A percentile compares a stretch with the other conserved stretches of the same genome.
Conservation (phyloP, 169 alveolate species). For the Amoebophrya sp. region DNA sequence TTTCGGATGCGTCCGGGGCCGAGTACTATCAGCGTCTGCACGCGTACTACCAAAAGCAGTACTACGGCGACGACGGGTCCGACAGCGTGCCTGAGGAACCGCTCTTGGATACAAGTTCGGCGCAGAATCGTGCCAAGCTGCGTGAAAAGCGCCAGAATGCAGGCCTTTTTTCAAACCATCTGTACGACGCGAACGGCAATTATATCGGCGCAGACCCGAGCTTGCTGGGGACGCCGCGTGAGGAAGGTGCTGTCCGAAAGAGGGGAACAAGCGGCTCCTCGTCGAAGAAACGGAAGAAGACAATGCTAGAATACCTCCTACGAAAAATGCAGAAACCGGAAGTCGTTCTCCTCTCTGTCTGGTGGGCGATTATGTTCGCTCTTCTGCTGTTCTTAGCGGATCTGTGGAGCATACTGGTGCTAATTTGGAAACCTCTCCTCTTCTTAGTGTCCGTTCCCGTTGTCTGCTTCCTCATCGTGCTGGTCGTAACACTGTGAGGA, state of each 20-base stretch:
- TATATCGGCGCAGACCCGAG: not conserved
- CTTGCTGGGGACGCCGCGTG: not conserved
- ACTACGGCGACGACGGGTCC: too few species aligned
- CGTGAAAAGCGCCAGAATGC: not conserved
- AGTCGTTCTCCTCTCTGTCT: not conserved
- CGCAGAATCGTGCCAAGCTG: not conserved
- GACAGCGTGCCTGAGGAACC: not conserved
- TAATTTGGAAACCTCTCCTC: not conserved
- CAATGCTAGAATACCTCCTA: not conserved
- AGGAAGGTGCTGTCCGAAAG: not conserved
- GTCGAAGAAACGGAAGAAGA: not conserved
- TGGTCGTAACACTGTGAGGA: not conserved
- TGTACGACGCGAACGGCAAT: not conserved
- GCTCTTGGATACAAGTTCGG: not conserved
- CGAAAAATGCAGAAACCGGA: slow-evolving; percentile 13
- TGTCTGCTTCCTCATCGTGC: not conserved
- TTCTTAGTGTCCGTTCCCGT: not conserved
- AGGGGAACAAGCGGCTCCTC: not conserved
- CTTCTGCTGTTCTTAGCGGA: not conserved
- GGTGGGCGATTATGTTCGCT: not conserved
- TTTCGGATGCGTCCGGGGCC: too few species aligned
- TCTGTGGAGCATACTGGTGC: not conserved
- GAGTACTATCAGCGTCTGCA: not conserved
- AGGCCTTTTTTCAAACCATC: not conserved
- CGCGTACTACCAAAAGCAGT: not conserved